Conservation (phyloP, 2,329 filamentous ascomycete species). For the Rosellinia necatrix region DNA sequence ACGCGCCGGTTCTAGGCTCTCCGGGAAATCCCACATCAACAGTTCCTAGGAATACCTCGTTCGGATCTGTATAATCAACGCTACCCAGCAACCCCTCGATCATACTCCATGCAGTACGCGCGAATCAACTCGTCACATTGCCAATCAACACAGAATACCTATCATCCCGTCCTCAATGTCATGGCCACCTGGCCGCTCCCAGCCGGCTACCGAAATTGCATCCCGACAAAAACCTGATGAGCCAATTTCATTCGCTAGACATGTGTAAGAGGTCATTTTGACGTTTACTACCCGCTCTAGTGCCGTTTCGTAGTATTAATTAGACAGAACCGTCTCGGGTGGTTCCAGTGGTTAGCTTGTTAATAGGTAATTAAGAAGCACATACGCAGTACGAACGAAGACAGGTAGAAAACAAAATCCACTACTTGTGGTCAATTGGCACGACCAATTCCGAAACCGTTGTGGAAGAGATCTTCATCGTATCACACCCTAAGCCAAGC, state of each 20-base stretch:
- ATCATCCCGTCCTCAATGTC: background rate
- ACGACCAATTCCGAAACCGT: too few species aligned
- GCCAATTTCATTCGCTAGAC: background rate
- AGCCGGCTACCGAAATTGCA: conserved; percentile 2
- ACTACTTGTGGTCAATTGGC: too few species aligned
- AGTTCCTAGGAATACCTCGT: background rate
- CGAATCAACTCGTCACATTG: background rate
- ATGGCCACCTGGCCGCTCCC: background rate
- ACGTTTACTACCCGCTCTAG: background rate
- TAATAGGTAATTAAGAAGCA: too few species aligned
- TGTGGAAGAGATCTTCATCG: too few species aligned
- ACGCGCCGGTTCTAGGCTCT: background rate
- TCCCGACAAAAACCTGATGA: background rate
- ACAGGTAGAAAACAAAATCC: too few species aligned
- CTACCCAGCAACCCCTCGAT: background rate
- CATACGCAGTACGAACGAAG: too few species aligned
- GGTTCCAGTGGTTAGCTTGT: too few species aligned
- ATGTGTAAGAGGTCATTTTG: background rate
- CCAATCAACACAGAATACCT: background rate
- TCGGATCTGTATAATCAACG: conserved; percentile 1
- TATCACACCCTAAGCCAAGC: too few species aligned
- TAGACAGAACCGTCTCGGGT: background rate
- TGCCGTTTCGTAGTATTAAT: background rate
- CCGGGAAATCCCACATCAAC: background rate
- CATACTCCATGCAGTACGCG: background rate